phyloP scores from a whole-genome alignment of 306 rosid genomes.

The Prunus mira region DNA sequence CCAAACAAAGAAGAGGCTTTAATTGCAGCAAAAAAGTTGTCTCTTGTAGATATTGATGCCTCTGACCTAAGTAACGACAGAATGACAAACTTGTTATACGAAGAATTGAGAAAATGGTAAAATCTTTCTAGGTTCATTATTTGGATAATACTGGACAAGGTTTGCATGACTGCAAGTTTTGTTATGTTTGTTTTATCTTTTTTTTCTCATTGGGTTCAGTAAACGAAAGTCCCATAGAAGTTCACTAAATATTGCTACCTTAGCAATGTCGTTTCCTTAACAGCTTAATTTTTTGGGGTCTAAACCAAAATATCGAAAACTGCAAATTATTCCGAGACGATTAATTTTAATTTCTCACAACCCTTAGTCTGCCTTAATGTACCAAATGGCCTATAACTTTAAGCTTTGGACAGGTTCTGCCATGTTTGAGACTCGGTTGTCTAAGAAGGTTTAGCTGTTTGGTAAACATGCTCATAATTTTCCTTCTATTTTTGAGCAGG shows the following conservation, averaged over 20 bases:
- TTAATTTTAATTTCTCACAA: background rate
- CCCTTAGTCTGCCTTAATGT: background rate
- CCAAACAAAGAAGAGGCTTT: conserved; percentile 81
- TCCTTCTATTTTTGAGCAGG: conserved; percentile 45
- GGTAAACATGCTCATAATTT: background rate
- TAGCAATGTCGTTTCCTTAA: background rate
- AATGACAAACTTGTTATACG: conserved; percentile 44
- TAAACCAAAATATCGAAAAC: background rate
- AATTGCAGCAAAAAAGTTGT: conserved; percentile 47
- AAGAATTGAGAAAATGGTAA: conserved; percentile 66
- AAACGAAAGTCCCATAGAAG: background rate
- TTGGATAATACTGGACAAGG: background rate
- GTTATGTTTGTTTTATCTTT: background rate
- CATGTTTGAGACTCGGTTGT: background rate
- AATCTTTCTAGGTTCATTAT: conserved; percentile 16
- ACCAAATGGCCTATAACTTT: background rate
- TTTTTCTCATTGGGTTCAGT: background rate
- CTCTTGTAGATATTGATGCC: conserved; percentile 40
- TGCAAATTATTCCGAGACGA: background rate
- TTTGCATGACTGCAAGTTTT: background rate
- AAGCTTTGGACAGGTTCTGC: background rate
- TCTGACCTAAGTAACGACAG: conserved; percentile 57
- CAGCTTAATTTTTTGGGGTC: no score
- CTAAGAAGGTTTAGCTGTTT: background rate
- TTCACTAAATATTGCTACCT: background rate